Percentiles rank a stretch among this genome's conserved stretches.
Evolutionary conservation across 495 filamentous ascomycete species (phyloP).

Genomic region (Aspergillus kassunensis): DNA sequence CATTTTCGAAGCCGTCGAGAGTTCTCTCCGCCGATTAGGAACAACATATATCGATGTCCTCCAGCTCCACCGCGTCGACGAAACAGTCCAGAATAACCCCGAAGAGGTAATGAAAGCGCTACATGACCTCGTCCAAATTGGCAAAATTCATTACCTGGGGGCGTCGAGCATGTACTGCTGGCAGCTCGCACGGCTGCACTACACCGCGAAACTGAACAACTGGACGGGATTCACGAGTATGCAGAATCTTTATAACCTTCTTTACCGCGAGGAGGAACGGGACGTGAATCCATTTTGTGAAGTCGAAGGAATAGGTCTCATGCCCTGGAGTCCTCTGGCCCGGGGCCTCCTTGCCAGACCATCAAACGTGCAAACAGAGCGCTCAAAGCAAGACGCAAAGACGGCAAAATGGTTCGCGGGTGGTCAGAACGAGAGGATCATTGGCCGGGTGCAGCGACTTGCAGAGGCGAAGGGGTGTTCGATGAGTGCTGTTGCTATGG

Average conservation of each 20-base stretch:
- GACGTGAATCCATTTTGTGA: conserved; percentile 68
- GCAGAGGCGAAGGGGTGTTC: conserved; percentile 51
- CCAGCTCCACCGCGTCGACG: conserved; percentile 51
- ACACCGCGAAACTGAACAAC: conserved; percentile 46
- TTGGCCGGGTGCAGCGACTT: conserved; percentile 54
- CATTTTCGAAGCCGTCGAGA: conserved; percentile 51
- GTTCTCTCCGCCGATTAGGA: conserved; percentile 40
- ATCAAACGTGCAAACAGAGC: conserved; percentile 19
- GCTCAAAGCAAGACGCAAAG: conserved; percentile 11
- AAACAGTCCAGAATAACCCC: conserved; percentile 34
- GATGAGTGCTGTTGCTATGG: conserved; percentile 59
- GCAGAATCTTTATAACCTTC: conserved; percentile 63
- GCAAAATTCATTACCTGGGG: conserved; percentile 66
- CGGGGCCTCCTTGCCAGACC: conserved; percentile 51
- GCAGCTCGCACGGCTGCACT: conserved; percentile 43
- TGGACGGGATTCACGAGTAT: conserved; percentile 72
- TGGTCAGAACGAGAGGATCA: conserved; percentile 40
- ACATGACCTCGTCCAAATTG: conserved; percentile 59
- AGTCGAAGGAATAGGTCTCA: conserved; percentile 63
- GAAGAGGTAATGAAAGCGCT: conserved; percentile 75
- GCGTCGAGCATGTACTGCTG: conserved; percentile 36
- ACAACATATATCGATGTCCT: conserved; percentile 54
- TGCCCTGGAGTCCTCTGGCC: conserved; percentile 59
- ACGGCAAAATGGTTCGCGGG: neutral
- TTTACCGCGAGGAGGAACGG: conserved; percentile 69